Evolutionary conservation across 768 basidiomycete genomes (phyloP), one percentile per base, ranked within the genome.

Genomic region (Lenzites betulinus): DNA sequence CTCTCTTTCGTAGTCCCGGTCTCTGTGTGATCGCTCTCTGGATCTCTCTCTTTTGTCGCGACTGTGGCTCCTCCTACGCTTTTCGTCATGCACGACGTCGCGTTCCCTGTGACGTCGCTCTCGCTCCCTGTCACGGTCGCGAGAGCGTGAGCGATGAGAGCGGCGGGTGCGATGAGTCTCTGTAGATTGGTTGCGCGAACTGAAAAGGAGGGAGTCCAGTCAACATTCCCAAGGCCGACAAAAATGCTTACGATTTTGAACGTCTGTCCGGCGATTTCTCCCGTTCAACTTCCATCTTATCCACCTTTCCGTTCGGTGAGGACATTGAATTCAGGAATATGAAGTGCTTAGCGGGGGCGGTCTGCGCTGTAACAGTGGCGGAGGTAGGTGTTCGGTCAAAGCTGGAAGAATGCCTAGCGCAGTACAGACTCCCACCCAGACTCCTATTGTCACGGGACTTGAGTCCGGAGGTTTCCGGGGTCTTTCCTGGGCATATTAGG

Each of bases 121-220:
- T 57, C 80, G 78, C 12, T 58, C 54, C 23, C 30, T 54, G 15
- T 54, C 77, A 51, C 79, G 77, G 55, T 88, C 89, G 66, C 83
- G 79, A 23, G 91, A 92, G 53, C 76, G 77, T 11, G 92, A 93
- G 62, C 84, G 80, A 67, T 90, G 89, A 48, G 90, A 92, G 59
- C 82, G 81, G 65, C 79, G 81, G 22, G 89, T 91, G 44, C 83
- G 84, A 65, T 85, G 84, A 11, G 90, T 92, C 71, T 91, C 90
- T 38, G 86, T 85, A 3, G 90, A 91, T 71, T 85, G 83, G 70
- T 88, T 88, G 66, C 89, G 86, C 62, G 87, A 88, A 57, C 87
- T 72, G 57, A 16, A 13, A 51, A 20, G 28, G 18, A 23, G 25
- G 54, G 30, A 22, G 60, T 56, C 41, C 51, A 63, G 57, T 42